Percentiles rank a stretch among this genome's conserved stretches.
Evolutionary conservation across 2,329 filamentous ascomycete species (phyloP).

Genomic region (Fusarium agapanthi): DNA sequence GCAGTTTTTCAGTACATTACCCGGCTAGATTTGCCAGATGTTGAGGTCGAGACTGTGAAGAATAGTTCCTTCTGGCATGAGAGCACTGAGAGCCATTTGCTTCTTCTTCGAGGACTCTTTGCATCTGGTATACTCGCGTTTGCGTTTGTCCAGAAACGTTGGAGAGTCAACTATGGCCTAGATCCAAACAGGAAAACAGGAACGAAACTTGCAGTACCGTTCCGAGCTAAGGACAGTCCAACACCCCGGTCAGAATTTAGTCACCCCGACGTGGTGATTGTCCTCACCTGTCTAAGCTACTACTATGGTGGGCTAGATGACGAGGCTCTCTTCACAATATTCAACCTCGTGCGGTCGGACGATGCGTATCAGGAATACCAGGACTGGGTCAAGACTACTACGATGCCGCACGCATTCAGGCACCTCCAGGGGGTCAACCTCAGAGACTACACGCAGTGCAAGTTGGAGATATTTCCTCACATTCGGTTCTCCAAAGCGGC

Average conservation of each 20-base stretch:
- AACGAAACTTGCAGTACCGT: slow-evolving; percentile 67
- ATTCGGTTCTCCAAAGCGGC: slow-evolving; percentile 61
- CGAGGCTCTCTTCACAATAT: slow-evolving; percentile 58
- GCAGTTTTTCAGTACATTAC: slow-evolving; percentile 57
- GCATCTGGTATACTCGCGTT: slow-evolving; percentile 64
- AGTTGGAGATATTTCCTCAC: slow-evolving; percentile 63
- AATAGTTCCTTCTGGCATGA: slow-evolving; percentile 49
- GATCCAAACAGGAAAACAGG: slow-evolving; percentile 52
- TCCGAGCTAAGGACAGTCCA: slow-evolving; percentile 66
- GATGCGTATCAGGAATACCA: slow-evolving; percentile 62
- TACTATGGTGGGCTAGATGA: slow-evolving; percentile 65
- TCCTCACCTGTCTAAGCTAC: slow-evolving; percentile 64
- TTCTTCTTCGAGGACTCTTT: slow-evolving; percentile 65
- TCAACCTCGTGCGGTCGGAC: slow-evolving; percentile 61
- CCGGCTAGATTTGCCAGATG: slow-evolving; percentile 34
- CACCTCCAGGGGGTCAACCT: slow-evolving; percentile 65
- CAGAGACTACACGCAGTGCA: slow-evolving; percentile 63
- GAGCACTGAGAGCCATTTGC: too few relatives aligned
- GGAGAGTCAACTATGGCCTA: slow-evolving; percentile 71
- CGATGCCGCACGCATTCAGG: slow-evolving; percentile 48
- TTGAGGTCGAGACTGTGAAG: slow-evolving; percentile 50
- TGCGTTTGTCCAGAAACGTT: slow-evolving; percentile 65
- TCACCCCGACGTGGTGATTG: slow-evolving; percentile 66
- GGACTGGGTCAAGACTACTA: slow-evolving; percentile 56
- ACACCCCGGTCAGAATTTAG: slow-evolving; percentile 67